phyloP scores from a whole-genome alignment of 2,329 filamentous ascomycete species.

The Pyrenochaeta sp. region DNA sequence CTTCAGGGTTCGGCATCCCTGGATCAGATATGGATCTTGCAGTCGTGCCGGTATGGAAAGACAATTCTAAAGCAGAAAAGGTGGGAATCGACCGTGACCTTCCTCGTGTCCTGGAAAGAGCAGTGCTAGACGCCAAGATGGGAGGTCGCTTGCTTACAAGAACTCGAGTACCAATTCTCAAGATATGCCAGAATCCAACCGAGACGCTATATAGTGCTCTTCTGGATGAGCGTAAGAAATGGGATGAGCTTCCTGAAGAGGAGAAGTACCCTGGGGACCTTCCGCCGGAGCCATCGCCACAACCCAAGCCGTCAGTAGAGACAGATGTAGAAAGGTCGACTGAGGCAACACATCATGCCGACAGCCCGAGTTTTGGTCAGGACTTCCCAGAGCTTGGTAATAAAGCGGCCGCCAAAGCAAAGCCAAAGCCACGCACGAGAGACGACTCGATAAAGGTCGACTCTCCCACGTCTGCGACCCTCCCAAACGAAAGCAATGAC shows the following conservation, averaged over 20 bases:
- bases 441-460: slow-evolving; percentile 5
- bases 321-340: slow-evolving; percentile 15
- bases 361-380: slow-evolving; percentile 8
- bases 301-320: slow-evolving; percentile 17
- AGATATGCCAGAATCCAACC: slow-evolving; percentile 78
- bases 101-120: slow-evolving; percentile 78
- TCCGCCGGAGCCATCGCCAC: slow-evolving; percentile 19
- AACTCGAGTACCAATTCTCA: slow-evolving; percentile 87
- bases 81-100: slow-evolving; percentile 65
- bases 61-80: slow-evolving; percentile 24
- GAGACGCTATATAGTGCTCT: slow-evolving; percentile 68
- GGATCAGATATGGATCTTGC: slow-evolving; percentile 92
- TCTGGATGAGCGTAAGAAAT: slow-evolving; percentile 71
- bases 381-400: slow-evolving; percentile 11
- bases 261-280: slow-evolving; percentile 50
- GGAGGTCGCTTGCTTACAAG: slow-evolving; percentile 80
- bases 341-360: slow-evolving; percentile 8
- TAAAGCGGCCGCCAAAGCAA: slow-evolving; percentile 3
- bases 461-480: slow-evolving; percentile 24
- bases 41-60: slow-evolving; percentile 68
- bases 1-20: slow-evolving; percentile 85
- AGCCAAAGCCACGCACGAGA: slow-evolving; percentile 6
- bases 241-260: slow-evolving; percentile 67
- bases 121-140: slow-evolving; percentile 74
- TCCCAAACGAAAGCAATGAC: slow-evolving; percentile 1